Evolutionary conservation across 352 stramenopile genomes (phyloP).

Genomic region (Phytophthora ohioensis): DNA sequence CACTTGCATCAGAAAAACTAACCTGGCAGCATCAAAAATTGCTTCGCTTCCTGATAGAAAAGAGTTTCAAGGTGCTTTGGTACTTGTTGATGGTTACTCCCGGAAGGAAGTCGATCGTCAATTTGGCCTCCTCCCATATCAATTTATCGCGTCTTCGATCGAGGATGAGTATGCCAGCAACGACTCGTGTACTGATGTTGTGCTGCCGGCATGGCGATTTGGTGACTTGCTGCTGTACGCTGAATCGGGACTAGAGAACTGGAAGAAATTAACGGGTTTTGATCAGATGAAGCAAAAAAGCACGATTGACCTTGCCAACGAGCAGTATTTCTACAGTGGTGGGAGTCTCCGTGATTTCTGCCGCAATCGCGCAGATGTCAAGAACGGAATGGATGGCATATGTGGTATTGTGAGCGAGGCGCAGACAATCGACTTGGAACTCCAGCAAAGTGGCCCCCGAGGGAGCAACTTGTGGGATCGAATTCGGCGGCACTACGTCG

Average conservation of each 20-base stretch:
- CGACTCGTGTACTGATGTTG: conserved; percentile 13
- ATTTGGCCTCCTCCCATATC: conserved; percentile 25
- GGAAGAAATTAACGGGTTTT: conserved; percentile 28
- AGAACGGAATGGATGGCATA: conserved; percentile 27
- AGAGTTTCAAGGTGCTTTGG: conserved; percentile 26
- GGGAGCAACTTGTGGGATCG: conserved; percentile 11
- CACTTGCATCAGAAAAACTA: conserved; percentile 25
- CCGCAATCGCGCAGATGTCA: conserved; percentile 18
- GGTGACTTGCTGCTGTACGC: conserved; percentile 31
- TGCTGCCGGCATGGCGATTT: conserved; percentile 35
- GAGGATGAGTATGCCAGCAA: conserved; percentile 9
- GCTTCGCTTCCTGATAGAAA: conserved; percentile 28
- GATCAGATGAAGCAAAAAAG: conserved; percentile 4
- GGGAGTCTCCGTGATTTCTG: conserved; percentile 41
- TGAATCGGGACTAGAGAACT: conserved; percentile 21
- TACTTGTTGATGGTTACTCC: conserved; percentile 37
- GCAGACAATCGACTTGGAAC: conserved; percentile 24
- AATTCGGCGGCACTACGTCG: conserved; percentile 37
- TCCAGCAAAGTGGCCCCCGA: conserved; percentile 1
- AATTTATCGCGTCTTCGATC: conserved; percentile 27
- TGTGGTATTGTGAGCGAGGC: conserved; percentile 10
- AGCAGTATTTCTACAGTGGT: conserved; percentile 43
- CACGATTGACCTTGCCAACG: conserved; percentile 15
- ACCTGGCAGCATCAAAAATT: conserved; percentile 25
- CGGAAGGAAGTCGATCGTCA: conserved; percentile 23